Evolutionary conservation across 2,329 filamentous ascomycete species (phyloP).

Genomic region (Penicillium sclerotigenum): DNA sequence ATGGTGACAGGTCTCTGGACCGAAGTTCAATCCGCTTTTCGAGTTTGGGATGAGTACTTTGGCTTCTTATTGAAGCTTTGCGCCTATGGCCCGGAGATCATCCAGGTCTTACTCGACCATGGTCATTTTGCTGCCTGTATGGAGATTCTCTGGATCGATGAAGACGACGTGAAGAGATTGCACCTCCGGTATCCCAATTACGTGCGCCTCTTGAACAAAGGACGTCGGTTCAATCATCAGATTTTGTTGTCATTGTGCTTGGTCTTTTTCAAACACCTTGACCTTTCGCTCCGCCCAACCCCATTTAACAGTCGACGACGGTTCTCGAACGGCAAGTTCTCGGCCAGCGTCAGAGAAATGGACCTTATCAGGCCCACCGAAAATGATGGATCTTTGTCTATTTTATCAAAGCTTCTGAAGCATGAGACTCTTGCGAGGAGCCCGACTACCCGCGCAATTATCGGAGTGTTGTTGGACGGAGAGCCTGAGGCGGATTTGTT

Average conservation of each 20-base stretch:
- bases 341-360: slow-evolving; percentile 35
- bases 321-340: slow-evolving; percentile 29
- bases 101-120: slow-evolving; percentile 57
- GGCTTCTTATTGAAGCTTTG: slow-evolving; percentile 66
- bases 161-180: slow-evolving; percentile 48
- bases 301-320: slow-evolving; percentile 25
- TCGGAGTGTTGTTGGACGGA: slow-evolving; percentile 56
- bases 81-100: slow-evolving; percentile 58
- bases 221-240: slow-evolving; percentile 44
- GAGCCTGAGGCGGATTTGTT: slow-evolving; percentile 50
- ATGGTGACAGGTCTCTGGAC: slow-evolving; percentile 60
- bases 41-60: slow-evolving; percentile 76
- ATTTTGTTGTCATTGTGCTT: slow-evolving; percentile 45
- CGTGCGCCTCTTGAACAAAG: slow-evolving; percentile 44
- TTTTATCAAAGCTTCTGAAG: slow-evolving; percentile 62
- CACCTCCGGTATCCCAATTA: slow-evolving; percentile 53
- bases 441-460: slow-evolving; percentile 53
- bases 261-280: slow-evolving; percentile 38
- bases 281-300: slow-evolving; percentile 33
- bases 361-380: slow-evolving; percentile 35
- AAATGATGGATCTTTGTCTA: slow-evolving; percentile 31
- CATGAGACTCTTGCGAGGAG: slow-evolving; percentile 55
- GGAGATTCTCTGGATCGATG: slow-evolving; percentile 61
- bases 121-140: slow-evolving; percentile 60
- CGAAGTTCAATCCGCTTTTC: slow-evolving; percentile 58